Evolutionary conservation across 192 early-diverging fungal genomes (phyloP), one percentile per base, ranked within the genome.

Genomic region (Coemansia biformis): DNA sequence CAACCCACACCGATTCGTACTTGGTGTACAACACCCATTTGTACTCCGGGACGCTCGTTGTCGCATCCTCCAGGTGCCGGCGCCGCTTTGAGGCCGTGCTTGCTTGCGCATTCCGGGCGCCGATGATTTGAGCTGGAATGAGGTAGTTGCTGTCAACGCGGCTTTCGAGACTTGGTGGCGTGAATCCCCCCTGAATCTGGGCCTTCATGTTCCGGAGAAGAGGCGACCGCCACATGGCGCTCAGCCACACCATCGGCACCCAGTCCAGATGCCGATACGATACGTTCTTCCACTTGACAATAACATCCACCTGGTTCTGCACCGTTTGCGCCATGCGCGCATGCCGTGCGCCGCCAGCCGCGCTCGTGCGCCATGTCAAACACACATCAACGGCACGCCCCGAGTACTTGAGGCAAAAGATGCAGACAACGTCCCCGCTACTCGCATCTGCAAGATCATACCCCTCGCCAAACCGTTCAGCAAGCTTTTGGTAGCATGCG

Each of bases 241-340:
- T 15, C 12, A 63, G 54, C 66, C 66, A 70, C 6, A 44, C 37
- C n/a, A 52, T 42, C 22, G 66, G 60, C 38, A 63, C 66, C 66
- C 66, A 70, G 18, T 37, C 46, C 5, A 70, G 22, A 18, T 63
- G 66, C n/a, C 66, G 59, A 32, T 54, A 63, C 33, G 66, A 57
- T n/a, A 37, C 24, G 22, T 32, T 38, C 17, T 19, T 39, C 59
- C 59, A 70, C 26, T 70, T 70, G 33, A 70, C 50, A 4, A 47
- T 4, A 14, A 63, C 44, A 17, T 70, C 59, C 12, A 57, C 53
- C 2, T 42, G 19, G 4, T 35, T 48, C 19, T 39, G 24, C 16
- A 37, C 3, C 26, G 6, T 8, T 39, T 12, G 33, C 23, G 8
- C 36, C 13, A 8, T 22, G 12, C 14, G n/a, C 40, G 12, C 23